Evolutionary conservation across 2,329 filamentous ascomycete genomes (phyloP).

Genomic region (Trichophyton schoenleinii): DNA sequence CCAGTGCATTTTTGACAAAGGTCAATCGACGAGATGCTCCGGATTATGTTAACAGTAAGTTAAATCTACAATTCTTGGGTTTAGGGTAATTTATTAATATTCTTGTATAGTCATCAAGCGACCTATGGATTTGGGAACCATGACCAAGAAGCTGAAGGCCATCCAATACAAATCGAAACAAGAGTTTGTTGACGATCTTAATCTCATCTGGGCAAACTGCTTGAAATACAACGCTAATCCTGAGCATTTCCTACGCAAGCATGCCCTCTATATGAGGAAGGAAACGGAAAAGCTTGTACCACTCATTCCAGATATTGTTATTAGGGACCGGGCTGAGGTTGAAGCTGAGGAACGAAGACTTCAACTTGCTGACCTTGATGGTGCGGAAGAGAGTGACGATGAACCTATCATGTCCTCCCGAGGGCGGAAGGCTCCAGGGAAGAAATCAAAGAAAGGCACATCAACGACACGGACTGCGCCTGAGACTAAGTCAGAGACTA

Average conservation of each 20-base stretch:
- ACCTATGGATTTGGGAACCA: constrained; percentile 92
- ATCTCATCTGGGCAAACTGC: constrained; percentile 95
- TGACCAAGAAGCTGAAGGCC: constrained; percentile 93
- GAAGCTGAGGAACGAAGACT: constrained; percentile 74
- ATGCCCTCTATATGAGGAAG: constrained; percentile 92
- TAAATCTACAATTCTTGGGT: background rate
- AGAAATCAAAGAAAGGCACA: constrained; percentile 60
- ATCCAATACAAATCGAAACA: constrained; percentile 75
- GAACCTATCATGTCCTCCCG: constrained; percentile 97
- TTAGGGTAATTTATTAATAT: background rate
- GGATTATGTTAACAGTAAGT: constrained; percentile 81
- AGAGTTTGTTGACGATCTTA: constrained; percentile 86
- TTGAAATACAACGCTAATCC: constrained; percentile 89
- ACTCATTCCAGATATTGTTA: constrained; percentile 81
- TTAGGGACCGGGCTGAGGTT: constrained; percentile 84
- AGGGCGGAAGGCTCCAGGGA: constrained; percentile 71
- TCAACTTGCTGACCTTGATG: constrained; percentile 70
- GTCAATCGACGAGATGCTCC: constrained; percentile 96
- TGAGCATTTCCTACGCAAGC: constrained; percentile 73
- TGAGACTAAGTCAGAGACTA: constrained; percentile 20
- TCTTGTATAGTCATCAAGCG: constrained; percentile 64
- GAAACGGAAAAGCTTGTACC: constrained; percentile 95
- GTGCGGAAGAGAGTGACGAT: constrained; percentile 83
- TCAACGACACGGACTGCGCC: constrained; percentile 53
- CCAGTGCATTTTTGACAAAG: constrained; percentile 82